phyloP scores from a whole-genome alignment of 345 rosid genomes.

The Isatis tinctoria region DNA sequence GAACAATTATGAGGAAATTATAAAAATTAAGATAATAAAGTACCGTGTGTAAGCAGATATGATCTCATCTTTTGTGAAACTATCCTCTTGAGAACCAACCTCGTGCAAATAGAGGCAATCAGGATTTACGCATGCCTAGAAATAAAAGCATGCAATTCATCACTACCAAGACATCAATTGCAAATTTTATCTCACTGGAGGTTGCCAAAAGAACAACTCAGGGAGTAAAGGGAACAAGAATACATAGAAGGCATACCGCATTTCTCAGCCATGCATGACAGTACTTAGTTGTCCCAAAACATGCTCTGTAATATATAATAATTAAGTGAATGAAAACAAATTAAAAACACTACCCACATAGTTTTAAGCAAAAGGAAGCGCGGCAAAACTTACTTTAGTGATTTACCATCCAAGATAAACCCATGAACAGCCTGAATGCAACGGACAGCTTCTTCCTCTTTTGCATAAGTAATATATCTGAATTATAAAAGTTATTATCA shows the following conservation, averaged over 20 bases:
- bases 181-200: not conserved
- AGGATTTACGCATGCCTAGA: slow-evolving; percentile 64
- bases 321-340: not conserved
- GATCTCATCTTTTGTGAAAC: slow-evolving; percentile 69
- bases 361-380: not conserved
- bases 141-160: slow-evolving; percentile 24
- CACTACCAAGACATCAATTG: not conserved
- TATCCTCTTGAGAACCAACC: slow-evolving; percentile 68
- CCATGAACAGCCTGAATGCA: slow-evolving; percentile 76
- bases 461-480: slow-evolving; percentile 46
- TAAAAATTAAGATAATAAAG: not conserved
- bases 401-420: slow-evolving; percentile 61
- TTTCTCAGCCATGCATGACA: slow-evolving; percentile 84
- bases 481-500: not conserved
- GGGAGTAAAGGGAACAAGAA: not conserved
- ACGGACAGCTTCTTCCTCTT: slow-evolving; percentile 64
- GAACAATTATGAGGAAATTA: not conserved
- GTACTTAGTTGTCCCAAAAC: slow-evolving; percentile 82
- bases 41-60: slow-evolving; percentile 65
- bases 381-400: slow-evolving; percentile 48
- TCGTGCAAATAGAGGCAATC: slow-evolving; percentile 79
- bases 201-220: not conserved
- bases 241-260: slow-evolving; percentile 38
- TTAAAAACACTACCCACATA: not conserved
- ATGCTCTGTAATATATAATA: slow-evolving; percentile 43